Evolutionary conservation across 1,284 basidiomycete species (phyloP), one percentile per base, ranked within the genome.

Genomic region (Coriolopsis trogii): DNA sequence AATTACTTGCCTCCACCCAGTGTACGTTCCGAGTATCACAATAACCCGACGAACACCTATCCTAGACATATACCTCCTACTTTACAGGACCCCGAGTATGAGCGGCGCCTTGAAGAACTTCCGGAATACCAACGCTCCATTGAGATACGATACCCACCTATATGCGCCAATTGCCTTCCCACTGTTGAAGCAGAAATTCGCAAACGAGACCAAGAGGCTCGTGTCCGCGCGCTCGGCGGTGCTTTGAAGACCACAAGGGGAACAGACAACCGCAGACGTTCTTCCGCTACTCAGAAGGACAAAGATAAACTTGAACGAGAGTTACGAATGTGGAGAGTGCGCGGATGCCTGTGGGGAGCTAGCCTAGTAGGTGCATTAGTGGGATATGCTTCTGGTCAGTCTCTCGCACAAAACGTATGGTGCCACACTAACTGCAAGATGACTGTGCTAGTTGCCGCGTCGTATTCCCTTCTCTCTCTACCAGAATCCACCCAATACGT

Each of bases 121-220:
- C 83, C 86, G 0, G 77, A 78, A 18, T 95, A 96, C 68, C 78
- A 82, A 29, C 78, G 79, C 46, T 89, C 87, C 0, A 74, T 96
- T 21, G 82, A 95, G 61, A 60, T 73, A 5, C 88, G 94, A 6
- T 96, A 95, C 67, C 93, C 94, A 12, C 89, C 89, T 2, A 86
- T 95, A 15, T 97, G 94, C 67, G 72, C 75, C 0, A 67, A 73
- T 3, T 97, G 94, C 63, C 75, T 82, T 28, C 87, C 89, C 0
- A 78, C 78, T 0, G 91, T 95, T 0, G 90, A 95, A 59, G 88
- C 88, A 29, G 85, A 90, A 55, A 87, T 97, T 45, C 73, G 76
- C 41, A 78, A 79, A 56, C 87, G 88, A 58, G 87, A 96, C 60
- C 79, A 85, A 49, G 89, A 91, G 82, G 91, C 91, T 4, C 87